Evolutionary conservation across 352 stramenopile genomes (phyloP).

Genomic region (Phytophthora pisi): DNA sequence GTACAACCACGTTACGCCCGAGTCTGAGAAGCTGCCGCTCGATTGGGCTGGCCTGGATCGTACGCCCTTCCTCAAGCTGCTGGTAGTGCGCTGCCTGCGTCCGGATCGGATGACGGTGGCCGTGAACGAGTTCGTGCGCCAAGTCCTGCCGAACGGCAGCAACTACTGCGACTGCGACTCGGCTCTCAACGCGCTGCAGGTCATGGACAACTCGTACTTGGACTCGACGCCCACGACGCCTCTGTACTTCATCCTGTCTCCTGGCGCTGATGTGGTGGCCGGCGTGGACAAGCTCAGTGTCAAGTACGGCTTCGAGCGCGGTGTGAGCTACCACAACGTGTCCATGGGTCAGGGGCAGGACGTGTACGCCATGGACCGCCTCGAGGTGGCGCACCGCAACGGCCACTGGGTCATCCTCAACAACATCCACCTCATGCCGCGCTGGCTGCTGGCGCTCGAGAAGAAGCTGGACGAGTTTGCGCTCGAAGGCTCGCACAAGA

Average conservation of each 20-base stretch:
- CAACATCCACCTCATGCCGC: constrained; percentile 98
- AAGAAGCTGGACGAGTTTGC: constrained; percentile 98
- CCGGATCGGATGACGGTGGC: constrained; percentile 95
- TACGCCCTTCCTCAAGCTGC: constrained; percentile 96
- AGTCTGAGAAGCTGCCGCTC: constrained; percentile 96
- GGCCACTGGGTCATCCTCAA: constrained; percentile 98
- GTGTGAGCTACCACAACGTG: constrained; percentile 97
- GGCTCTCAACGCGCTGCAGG: constrained; percentile 94
- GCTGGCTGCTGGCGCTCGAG: constrained; percentile 95
- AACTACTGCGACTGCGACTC: constrained; percentile 97
- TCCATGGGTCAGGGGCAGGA: constrained; percentile 98
- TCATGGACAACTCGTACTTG: constrained; percentile 95
- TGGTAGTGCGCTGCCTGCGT: constrained; percentile 94
- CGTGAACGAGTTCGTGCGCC: constrained; percentile 95
- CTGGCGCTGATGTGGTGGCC: constrained; percentile 95
- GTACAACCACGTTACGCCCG: constrained; percentile 96
- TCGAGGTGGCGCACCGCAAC: constrained; percentile 95
- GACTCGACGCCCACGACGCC: constrained; percentile 96
- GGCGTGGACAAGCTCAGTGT: constrained; percentile 94
- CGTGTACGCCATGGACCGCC: constrained; percentile 94
- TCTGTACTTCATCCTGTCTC: constrained; percentile 97
- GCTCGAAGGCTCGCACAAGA: constrained; percentile 92
- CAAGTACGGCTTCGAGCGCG: constrained; percentile 96
- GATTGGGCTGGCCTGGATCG: constrained; percentile 97
- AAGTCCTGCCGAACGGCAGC: constrained; percentile 92